A percentile compares a stretch with the other conserved stretches of the same genome.
Evolutionary conservation across 257 asterid genomes (phyloP).

Genomic region (Solanum etuberosum): DNA sequence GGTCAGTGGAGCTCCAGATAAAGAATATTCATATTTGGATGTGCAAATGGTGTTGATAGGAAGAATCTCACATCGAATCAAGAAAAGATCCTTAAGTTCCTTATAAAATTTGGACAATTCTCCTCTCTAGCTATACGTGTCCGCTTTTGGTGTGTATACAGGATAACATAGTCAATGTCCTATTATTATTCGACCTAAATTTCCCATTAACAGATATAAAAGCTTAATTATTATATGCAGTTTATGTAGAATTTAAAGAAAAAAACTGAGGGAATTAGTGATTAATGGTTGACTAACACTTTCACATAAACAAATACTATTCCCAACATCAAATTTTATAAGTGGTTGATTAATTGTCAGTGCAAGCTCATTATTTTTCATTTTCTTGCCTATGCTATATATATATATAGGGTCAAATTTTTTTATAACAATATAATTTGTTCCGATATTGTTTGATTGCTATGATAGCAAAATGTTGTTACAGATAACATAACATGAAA

Average conservation of each 20-base stretch:
- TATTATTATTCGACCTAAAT: not conserved
- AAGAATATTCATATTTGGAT: not conserved
- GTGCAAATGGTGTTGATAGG: not conserved
- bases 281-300: not conserved
- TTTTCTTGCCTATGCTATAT: not conserved
- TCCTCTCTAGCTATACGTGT: not conserved
- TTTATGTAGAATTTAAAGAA: not conserved
- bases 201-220: not conserved
- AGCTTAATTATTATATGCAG: not conserved
- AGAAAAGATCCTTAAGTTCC: not conserved
- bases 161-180: not conserved
- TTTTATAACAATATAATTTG: not conserved
- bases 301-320: not conserved
- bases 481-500: not conserved
- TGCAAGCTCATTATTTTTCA: not conserved
- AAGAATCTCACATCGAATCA: not conserved
- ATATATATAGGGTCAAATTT: not conserved
- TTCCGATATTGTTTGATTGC: not conserved
- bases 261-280: not conserved
- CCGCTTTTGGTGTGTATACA: not conserved
- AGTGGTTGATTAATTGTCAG: not conserved
- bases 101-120: not conserved
- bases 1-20: too few relatives aligned
- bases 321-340: not conserved
- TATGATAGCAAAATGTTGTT: not conserved